phyloP scores from a whole-genome alignment of 345 rosid genomes.

The Durio zibethinus region DNA sequence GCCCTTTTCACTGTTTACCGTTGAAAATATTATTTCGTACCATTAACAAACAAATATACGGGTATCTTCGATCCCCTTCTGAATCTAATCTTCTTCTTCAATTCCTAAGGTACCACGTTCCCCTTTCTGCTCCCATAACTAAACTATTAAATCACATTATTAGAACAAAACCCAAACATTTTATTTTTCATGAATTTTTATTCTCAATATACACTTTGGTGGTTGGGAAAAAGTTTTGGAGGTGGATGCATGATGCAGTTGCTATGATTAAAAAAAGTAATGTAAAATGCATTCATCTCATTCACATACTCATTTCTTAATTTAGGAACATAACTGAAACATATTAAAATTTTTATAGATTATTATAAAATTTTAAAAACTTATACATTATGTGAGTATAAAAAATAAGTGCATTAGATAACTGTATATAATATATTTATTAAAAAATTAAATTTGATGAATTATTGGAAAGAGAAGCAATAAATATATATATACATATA shows the following conservation, averaged over 20 bases:
- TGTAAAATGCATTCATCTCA: too few species aligned
- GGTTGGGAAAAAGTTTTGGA: neutral
- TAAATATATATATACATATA: neutral
- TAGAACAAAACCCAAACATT: neutral
- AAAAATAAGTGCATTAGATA: too few species aligned
- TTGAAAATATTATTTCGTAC: slow-evolving; percentile 34
- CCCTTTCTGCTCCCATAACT: neutral
- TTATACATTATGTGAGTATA: too few species aligned
- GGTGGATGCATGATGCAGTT: neutral
- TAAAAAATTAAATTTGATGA: neutral
- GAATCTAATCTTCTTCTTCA: neutral
- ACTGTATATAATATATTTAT: too few species aligned
- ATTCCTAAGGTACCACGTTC: neutral
- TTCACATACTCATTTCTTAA: too few species aligned
- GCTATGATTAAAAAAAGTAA: neutral
- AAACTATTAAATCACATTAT: neutral
- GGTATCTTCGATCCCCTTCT: neutral
- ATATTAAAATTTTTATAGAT: too few species aligned
- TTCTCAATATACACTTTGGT: neutral
- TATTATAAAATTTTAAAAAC: too few species aligned
- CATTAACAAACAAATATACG: slow-evolving; percentile 13
- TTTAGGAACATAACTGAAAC: too few species aligned
- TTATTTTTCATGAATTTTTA: neutral
- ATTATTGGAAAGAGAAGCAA: neutral
- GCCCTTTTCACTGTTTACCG: slow-evolving; percentile 41